Evolutionary conservation across 345 rosid species (phyloP).

Genomic region (Linum trigynum): DNA sequence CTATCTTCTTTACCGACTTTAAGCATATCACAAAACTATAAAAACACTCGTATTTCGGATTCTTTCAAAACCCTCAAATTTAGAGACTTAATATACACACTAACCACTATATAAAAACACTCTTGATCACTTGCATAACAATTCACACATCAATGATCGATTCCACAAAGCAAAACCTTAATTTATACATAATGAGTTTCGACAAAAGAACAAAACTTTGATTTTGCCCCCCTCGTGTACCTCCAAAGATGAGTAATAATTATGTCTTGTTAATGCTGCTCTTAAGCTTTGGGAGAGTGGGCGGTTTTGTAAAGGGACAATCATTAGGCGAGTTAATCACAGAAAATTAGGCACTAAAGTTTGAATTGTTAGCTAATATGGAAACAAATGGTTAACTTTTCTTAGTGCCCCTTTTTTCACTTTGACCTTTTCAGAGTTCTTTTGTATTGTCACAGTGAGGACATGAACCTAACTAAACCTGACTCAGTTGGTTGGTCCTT

Average conservation of each 20-base stretch:
- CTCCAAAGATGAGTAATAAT: not conserved
- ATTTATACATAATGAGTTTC: too few relatives aligned
- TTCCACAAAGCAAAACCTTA: too few relatives aligned
- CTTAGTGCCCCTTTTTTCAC: conserved; percentile 25
- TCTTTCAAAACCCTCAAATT: too few relatives aligned
- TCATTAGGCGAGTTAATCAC: too few relatives aligned
- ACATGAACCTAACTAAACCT: conserved; percentile 15
- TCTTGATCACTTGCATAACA: too few relatives aligned
- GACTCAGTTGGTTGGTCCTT: not conserved
- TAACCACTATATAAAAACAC: too few relatives aligned
- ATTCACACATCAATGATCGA: too few relatives aligned
- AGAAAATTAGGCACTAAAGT: not conserved
- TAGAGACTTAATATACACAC: too few relatives aligned
- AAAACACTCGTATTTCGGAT: too few relatives aligned
- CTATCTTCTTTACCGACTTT: too few relatives aligned
- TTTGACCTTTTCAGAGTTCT: conserved; percentile 12
- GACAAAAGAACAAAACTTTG: too few relatives aligned
- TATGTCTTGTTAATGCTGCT: not conserved
- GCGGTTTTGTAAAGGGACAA: not conserved
- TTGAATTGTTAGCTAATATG: conserved; percentile 20
- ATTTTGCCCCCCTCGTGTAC: not conserved
- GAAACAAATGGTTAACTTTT: conserved; percentile 16
- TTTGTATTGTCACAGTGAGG: conserved; percentile 21
- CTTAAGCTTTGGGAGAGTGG: not conserved
- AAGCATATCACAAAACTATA: too few relatives aligned